phyloP scores from a whole-genome alignment of 1,139 yeast genomes.

The Candida mesenterica region DNA sequence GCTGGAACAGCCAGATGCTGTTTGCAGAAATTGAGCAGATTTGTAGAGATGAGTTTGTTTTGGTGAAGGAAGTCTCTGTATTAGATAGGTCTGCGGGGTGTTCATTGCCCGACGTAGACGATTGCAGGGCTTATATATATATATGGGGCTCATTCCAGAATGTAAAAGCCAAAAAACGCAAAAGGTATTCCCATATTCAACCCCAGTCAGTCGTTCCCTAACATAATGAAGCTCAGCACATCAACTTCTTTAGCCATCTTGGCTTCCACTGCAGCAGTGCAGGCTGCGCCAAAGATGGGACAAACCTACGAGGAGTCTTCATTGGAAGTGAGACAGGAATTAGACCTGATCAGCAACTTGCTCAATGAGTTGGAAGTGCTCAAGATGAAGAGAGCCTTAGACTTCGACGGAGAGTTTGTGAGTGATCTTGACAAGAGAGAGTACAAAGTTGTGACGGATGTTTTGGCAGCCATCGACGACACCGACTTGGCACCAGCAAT shows the following conservation, averaged over 20 bases:
- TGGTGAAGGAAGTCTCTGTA: too few species aligned
- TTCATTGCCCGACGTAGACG: too few species aligned
- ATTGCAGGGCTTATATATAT: neutral
- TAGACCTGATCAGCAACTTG: slow-evolving; percentile 21
- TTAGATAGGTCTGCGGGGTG: too few species aligned
- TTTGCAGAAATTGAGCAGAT: too few species aligned
- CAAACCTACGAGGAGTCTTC: slow-evolving; percentile 8
- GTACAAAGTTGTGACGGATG: slow-evolving; percentile 41
- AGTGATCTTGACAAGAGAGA: slow-evolving; percentile 22
- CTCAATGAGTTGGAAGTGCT: slow-evolving; percentile 21
- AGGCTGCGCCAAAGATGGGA: slow-evolving; percentile 24
- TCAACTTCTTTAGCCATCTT: slow-evolving; percentile 30
- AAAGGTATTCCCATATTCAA: neutral
- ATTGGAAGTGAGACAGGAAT: slow-evolving; percentile 13
- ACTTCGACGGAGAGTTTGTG: slow-evolving; percentile 22
- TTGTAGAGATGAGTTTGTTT: too few species aligned
- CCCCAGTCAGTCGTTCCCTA: slow-evolving; percentile 1
- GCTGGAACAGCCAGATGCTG: too few species aligned
- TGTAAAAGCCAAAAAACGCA: neutral
- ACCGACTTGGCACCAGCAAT: slow-evolving; percentile 40
- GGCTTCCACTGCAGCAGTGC: slow-evolving; percentile 27
- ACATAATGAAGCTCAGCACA: slow-evolving; percentile 25
- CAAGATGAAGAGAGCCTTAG: slow-evolving; percentile 25
- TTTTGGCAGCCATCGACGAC: slow-evolving; percentile 39
- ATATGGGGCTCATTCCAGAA: neutral